Base-by-base conservation (phyloP, 768 basidiomycete species). In the Lactarius sp. region DNA sequence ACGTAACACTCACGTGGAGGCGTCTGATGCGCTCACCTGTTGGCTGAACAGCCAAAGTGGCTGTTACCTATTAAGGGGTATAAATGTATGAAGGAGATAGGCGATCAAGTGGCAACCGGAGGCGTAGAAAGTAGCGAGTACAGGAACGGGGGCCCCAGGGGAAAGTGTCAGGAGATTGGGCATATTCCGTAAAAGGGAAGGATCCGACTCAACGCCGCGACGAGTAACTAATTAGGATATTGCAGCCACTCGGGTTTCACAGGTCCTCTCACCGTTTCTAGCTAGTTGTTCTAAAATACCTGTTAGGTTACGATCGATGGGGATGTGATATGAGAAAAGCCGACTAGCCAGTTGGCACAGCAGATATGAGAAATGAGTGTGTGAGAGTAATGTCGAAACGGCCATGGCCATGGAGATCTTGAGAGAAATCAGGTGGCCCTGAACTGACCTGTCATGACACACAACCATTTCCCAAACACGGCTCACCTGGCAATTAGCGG, bases 161-260 rank as follows among this genome's bases (percentile, higher is more conserved):
- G 49, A 4, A 42, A 51, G 47, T 18, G 54, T 41, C 27, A 61
- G 33, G 71, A 64, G 64, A 60, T 63, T 66, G 58, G 37, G 52
- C 2, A 27, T 27, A 27, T 51, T 49, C 71, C 66, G 57, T 66
- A 72, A 66, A 59, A 66, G 72, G 68, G 62, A 71, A 69, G 67
- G 64, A 62, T 60, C 67, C 64, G 64, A 66, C 65, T 73, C 70
- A 72, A 71, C 68, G 71, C 71, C 71, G 70, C 69, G 69, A 65
- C 67, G 70, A 50, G 34, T 18, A 36, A 63, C 55, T 31, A 62
- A 66, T 47, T 49, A 42, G 65, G 56, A 39, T 52, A 59, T 61
- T 10, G 56, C 62, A 60, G 52, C 66, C 62, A 58, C 58, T 14
- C 46, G 46, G 31, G 53, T 27, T 54, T 59, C 58, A 60, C 41